Evolutionary conservation across 257 asterid genomes (phyloP).

Genomic region (Solanum peruvianum): DNA sequence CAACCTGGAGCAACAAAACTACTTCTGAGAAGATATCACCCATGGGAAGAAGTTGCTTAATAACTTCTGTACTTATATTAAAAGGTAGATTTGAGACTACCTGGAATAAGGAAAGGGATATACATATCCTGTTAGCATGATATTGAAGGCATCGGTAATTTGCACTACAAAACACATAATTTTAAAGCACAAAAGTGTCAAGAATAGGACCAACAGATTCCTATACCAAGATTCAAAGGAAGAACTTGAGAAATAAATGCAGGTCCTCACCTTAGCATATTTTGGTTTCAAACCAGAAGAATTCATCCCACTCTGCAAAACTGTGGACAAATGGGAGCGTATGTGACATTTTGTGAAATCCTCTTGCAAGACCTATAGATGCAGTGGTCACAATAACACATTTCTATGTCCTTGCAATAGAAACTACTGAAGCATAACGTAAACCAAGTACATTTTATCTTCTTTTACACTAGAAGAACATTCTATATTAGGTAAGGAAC

Average conservation of each 20-base stretch:
- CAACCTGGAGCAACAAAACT: slow-evolving; percentile 83
- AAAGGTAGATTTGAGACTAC: slow-evolving; percentile 93
- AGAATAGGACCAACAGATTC: neutral
- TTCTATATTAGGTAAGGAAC: neutral
- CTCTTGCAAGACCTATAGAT: slow-evolving; percentile 70
- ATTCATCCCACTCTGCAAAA: slow-evolving; percentile 18
- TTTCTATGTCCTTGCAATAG: neutral
- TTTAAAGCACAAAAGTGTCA: neutral
- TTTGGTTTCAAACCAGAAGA: slow-evolving; percentile 14
- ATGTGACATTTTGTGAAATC: slow-evolving; percentile 78
- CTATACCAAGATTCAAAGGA: neutral
- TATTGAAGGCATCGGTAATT: neutral
- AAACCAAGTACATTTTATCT: neutral
- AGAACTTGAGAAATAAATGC: neutral
- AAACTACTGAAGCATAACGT: neutral
- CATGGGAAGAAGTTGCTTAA: slow-evolving; percentile 95
- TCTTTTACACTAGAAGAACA: neutral
- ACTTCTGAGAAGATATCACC: slow-evolving; percentile 89
- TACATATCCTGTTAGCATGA: neutral
- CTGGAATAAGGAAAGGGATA: slow-evolving; percentile 21
- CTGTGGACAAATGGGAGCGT: slow-evolving; percentile 58
- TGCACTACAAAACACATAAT: neutral
- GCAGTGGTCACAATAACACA: neutral
- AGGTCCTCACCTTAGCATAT: slow-evolving; percentile 51
- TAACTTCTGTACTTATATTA: slow-evolving; percentile 84